Conservation (phyloP, 306 rosid species). For the Castanea crenata region DNA sequence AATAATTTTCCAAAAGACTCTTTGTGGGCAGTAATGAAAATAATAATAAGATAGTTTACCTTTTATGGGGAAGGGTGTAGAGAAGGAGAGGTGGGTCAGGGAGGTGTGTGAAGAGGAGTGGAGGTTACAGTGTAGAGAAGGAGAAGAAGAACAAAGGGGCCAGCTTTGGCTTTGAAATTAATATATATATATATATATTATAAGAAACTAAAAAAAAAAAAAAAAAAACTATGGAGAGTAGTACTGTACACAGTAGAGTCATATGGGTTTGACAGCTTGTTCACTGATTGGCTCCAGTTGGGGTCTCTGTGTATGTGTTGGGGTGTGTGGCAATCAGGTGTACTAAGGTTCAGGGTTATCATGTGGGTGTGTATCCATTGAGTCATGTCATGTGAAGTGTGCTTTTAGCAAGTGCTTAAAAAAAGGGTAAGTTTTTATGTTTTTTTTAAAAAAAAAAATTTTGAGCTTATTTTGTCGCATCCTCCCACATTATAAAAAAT, state of each 20-base stretch:
- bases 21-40: no score
- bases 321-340: slow-evolving; percentile 18
- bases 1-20: no score
- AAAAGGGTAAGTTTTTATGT: no score
- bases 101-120: not conserved
- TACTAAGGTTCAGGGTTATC: not conserved
- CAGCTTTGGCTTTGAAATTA: no score
- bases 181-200: no score
- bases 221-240: not conserved
- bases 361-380: not conserved
- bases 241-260: not conserved
- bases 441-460: no score
- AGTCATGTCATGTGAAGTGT: not conserved
- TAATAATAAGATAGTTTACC: no score
- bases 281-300: slow-evolving; percentile 55
- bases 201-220: not conserved
- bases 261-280: slow-evolving; percentile 57
- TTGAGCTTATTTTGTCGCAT: no score
- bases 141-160: not conserved
- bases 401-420: no score
- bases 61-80: not conserved
- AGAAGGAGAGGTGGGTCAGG: not conserved
- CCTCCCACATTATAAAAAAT: no score
- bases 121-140: not conserved
- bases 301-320: slow-evolving; percentile 11